Base-by-base conservation (phyloP, 805 yeast genomes). In the Komagataella pastoris region DNA sequence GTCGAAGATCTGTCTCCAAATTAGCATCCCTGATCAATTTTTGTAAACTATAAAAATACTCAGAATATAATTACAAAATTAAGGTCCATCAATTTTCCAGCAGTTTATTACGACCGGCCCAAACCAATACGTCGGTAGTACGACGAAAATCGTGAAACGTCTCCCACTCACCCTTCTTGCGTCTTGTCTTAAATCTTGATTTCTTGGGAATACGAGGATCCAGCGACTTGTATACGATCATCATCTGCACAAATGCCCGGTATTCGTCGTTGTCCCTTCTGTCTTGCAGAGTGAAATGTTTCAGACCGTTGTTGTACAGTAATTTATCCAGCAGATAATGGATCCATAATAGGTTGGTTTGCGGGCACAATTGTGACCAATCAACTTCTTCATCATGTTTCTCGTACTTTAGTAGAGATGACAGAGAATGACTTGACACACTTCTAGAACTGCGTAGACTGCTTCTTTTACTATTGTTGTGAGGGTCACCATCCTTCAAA, bases 301-400 rank as follows among this genome's bases (percentile, higher is more conserved):
- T 5, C 21, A 51, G 23, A 8, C 53, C 54, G 44, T 79, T 79
- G 51, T 61, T 63, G 51, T 72, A 62, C 7, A 80, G 50, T 52
- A 83, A 57, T 54, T 75, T 73, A 50, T 75, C 76, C 44, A 73
- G 69, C n/a, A 84, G 53, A 58, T 81, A 82, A 56, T 80, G 81
- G 47, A 83, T 64, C 90, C 90, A 83, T 36, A 76, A 59, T 17
- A 83, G 60, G 58, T 83, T 84, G 24, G 83, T 80, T 43, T 64
- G 65, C 3, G 80, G 76, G 49, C 68, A 65, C 52, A 63, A 66
- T 18, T 57, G 54, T 2, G 77, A 65, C 80, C 85, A 80, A 55
- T 74, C 75, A 49, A 74, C 65, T 17, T 64, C 65, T 36, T 53
- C 63, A 4, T 56, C 57, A 21, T 47, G 40, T 50, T 30, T 30